A percentile compares a stretch with the other conserved stretches of the same genome.
phyloP scores from a whole-genome alignment of 2,329 filamentous ascomycete species.

The Fusarium secorum region DNA sequence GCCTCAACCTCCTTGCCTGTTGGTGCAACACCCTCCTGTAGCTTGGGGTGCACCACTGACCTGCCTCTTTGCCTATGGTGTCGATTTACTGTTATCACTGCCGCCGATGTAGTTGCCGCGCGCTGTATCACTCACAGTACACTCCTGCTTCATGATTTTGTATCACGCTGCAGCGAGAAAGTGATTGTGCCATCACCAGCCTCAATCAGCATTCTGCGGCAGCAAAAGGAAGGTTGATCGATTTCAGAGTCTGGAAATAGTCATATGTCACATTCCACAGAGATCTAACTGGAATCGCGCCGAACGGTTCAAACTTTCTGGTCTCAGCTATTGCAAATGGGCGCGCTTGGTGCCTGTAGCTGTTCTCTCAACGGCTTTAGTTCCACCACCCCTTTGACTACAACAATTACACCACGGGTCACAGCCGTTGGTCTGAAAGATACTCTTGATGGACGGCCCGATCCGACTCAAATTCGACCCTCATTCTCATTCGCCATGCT shows the following conservation, averaged over 20 bases:
- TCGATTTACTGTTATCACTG: constrained; percentile 16
- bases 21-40: constrained; percentile 28
- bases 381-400: constrained; percentile 38
- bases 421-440: constrained; percentile 27
- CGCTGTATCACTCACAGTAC: constrained; percentile 6
- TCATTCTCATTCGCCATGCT: constrained; percentile 30
- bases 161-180: constrained; percentile 26
- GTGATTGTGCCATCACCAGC: constrained; percentile 22
- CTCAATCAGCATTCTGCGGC: constrained; percentile 10
- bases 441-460: constrained; percentile 41
- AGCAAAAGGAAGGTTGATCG: constrained; percentile 24
- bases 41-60: constrained; percentile 22
- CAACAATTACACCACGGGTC: constrained; percentile 27
- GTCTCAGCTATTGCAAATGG: constrained; percentile 22
- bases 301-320: constrained; percentile 28
- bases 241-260: constrained; percentile 49
- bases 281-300: constrained; percentile 55
- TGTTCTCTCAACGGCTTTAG: constrained; percentile 33
- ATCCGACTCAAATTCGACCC: constrained; percentile 37
- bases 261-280: constrained; percentile 56
- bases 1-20: constrained; percentile 8
- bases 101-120: constrained; percentile 3
- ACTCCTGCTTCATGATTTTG: constrained; percentile 7
- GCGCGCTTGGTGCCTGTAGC: constrained; percentile 26
- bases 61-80: constrained; percentile 18